Evolutionary conservation across 2,329 filamentous ascomycete genomes (phyloP).

Genomic region (Xylaria multiplex): DNA sequence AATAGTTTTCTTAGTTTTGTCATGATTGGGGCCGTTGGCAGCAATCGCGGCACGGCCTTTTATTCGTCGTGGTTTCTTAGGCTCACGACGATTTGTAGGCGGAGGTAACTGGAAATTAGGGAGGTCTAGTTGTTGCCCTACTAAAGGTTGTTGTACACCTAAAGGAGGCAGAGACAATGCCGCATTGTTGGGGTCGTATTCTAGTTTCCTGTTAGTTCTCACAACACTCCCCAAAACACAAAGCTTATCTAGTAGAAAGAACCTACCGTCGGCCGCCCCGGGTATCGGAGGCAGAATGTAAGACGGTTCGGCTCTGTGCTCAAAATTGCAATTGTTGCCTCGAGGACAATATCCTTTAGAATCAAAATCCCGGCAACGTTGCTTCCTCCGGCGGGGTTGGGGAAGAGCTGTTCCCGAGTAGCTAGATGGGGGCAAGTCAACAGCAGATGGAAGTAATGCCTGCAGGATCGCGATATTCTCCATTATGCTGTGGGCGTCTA

Average conservation of each 20-base stretch:
- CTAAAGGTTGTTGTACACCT: slow-evolving; percentile 29
- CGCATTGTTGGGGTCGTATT: slow-evolving; percentile 69
- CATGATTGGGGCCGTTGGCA: slow-evolving; percentile 68
- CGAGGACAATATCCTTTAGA: slow-evolving; percentile 76
- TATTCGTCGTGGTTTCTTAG: slow-evolving; percentile 52
- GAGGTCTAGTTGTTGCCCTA: slow-evolving; percentile 36
- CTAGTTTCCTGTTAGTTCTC: slow-evolving; percentile 46
- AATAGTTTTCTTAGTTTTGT: slow-evolving; percentile 72
- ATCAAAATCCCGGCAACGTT: slow-evolving; percentile 76
- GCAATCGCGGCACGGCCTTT: slow-evolving; percentile 69
- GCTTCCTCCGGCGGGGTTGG: slow-evolving; percentile 51
- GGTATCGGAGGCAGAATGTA: slow-evolving; percentile 51
- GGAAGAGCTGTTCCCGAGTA: slow-evolving; percentile 41
- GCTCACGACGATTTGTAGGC: slow-evolving; percentile 46
- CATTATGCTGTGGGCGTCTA: slow-evolving; percentile 70
- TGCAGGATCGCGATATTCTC: slow-evolving; percentile 71
- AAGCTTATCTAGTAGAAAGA: neutral
- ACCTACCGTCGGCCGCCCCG: slow-evolving; percentile 50
- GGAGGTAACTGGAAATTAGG: slow-evolving; percentile 34
- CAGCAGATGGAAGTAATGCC: slow-evolving; percentile 60
- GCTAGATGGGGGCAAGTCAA: slow-evolving; percentile 50
- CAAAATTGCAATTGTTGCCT: slow-evolving; percentile 73
- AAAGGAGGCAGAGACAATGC: slow-evolving; percentile 45
- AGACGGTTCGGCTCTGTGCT: slow-evolving; percentile 69
- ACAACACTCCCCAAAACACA: no score